Percentiles rank a stretch among this genome's conserved stretches.
Evolutionary conservation across 75 land plant species (phyloP).

Genomic region (Pinus tabuliformis): DNA sequence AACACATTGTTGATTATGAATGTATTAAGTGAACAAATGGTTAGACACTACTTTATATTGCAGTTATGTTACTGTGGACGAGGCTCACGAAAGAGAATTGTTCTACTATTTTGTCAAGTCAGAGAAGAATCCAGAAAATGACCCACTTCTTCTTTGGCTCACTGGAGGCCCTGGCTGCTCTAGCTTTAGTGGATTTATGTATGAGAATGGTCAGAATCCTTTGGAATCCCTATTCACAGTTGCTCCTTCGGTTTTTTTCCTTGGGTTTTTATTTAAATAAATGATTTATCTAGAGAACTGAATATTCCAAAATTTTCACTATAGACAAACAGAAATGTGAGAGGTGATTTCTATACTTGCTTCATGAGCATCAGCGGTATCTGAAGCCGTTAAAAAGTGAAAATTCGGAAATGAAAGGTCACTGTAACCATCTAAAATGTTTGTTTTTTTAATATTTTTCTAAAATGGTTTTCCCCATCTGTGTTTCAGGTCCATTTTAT

Average conservation of each 20-base stretch:
- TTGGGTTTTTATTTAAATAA: not conserved
- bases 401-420: too few relatives aligned
- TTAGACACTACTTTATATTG: not conserved
- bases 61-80: conserved; percentile 51
- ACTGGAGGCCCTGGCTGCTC: conserved; percentile 70
- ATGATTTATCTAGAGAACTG: not conserved
- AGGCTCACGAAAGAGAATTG: conserved; percentile 20
- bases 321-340: not conserved
- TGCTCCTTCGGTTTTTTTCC: not conserved
- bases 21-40: too few relatives aligned
- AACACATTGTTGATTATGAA: too few relatives aligned
- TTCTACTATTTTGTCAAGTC: conserved; percentile 62
- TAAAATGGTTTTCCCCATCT: too few relatives aligned
- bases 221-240: not conserved
- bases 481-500: too few relatives aligned
- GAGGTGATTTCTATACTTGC: too few relatives aligned
- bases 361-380: too few relatives aligned
- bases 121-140: conserved; percentile 30
- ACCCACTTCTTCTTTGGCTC: conserved; percentile 62
- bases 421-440: too few relatives aligned
- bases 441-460: too few relatives aligned
- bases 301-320: not conserved
- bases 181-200: conserved; percentile 43
- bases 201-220: conserved; percentile 39
- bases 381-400: too few relatives aligned